Conservation (phyloP, 2,329 filamentous ascomycete genomes). For the Fusarium sp. region DNA sequence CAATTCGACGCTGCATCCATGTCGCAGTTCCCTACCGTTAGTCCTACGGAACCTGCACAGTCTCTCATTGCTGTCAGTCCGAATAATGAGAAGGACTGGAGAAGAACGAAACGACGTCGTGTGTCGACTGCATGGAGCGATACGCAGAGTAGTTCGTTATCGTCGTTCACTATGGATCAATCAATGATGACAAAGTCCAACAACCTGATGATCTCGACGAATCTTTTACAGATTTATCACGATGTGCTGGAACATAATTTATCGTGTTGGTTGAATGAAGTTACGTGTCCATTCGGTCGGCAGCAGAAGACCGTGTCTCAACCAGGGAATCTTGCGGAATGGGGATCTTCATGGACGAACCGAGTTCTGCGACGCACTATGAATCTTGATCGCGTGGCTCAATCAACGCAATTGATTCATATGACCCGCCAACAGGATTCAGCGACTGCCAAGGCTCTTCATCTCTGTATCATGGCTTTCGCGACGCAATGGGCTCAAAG, state of each 20-base stretch:
- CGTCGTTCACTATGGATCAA: conserved; percentile 21
- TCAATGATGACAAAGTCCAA: conserved; percentile 45
- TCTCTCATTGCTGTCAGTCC: neutral
- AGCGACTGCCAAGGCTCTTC: conserved; percentile 49
- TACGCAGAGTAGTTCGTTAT: conserved; percentile 12
- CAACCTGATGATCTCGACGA: conserved; percentile 52
- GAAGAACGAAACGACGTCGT: conserved; percentile 3
- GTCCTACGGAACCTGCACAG: neutral
- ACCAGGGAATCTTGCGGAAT: conserved; percentile 3
- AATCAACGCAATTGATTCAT: conserved; percentile 50
- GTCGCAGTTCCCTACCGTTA: neutral
- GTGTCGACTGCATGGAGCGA: conserved; percentile 2
- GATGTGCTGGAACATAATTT: conserved; percentile 63
- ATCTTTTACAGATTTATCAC: conserved; percentile 60
- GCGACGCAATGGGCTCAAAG: conserved; percentile 60
- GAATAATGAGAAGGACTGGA: neutral
- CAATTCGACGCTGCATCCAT: neutral
- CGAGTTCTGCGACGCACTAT: conserved; percentile 58
- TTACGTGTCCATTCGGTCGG: conserved; percentile 56
- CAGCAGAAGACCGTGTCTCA: conserved; percentile 38
- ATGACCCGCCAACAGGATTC: conserved; percentile 42
- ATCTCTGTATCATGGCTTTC: conserved; percentile 61
- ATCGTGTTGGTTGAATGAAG: conserved; percentile 62
- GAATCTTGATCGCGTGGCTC: conserved; percentile 56
- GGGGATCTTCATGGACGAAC: conserved; percentile 56